Conservation (phyloP, 805 yeast species). For the Teunomyces kruisii region DNA sequence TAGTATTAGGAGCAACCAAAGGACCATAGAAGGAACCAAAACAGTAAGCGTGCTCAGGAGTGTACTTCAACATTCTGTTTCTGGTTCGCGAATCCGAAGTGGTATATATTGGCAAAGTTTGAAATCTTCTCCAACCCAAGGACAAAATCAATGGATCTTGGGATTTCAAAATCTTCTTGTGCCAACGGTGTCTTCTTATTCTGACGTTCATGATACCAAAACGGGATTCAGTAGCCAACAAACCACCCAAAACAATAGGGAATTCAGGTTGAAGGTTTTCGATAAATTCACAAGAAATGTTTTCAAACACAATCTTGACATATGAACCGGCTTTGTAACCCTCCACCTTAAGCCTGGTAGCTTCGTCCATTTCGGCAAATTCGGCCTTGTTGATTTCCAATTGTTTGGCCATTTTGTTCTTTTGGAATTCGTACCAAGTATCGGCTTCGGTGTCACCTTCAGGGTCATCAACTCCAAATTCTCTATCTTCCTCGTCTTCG, state of each 20-base stretch:
- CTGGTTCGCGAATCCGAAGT: slow-evolving; percentile 97
- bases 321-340: slow-evolving; percentile 94
- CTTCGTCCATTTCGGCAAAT: slow-evolving; percentile 68
- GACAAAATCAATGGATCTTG: slow-evolving; percentile 94
- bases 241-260: slow-evolving; percentile 89
- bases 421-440: slow-evolving; percentile 97
- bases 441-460: slow-evolving; percentile 75
- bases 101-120: slow-evolving; percentile 91
- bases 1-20: slow-evolving; percentile 93
- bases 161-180: slow-evolving; percentile 89
- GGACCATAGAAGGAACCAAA: slow-evolving; percentile 97
- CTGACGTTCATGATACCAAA: slow-evolving; percentile 92
- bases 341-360: slow-evolving; percentile 78
- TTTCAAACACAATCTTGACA: slow-evolving; percentile 82
- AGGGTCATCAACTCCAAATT: slow-evolving; percentile 75
- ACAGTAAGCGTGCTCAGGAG: slow-evolving; percentile 98
- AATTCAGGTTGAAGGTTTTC: slow-evolving; percentile 81
- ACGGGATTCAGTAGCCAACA: slow-evolving; percentile 84
- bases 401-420: slow-evolving; percentile 96
- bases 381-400: slow-evolving; percentile 88
- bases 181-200: slow-evolving; percentile 98
- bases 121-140: slow-evolving; percentile 98
- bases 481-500: slow-evolving; percentile 71
- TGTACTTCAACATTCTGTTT: slow-evolving; percentile 95
- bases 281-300: slow-evolving; percentile 85